Evolutionary conservation across 768 basidiomycete genomes (phyloP), one percentile per base, ranked within the genome.

Genomic region (Leucosporidium creatinivorum): DNA sequence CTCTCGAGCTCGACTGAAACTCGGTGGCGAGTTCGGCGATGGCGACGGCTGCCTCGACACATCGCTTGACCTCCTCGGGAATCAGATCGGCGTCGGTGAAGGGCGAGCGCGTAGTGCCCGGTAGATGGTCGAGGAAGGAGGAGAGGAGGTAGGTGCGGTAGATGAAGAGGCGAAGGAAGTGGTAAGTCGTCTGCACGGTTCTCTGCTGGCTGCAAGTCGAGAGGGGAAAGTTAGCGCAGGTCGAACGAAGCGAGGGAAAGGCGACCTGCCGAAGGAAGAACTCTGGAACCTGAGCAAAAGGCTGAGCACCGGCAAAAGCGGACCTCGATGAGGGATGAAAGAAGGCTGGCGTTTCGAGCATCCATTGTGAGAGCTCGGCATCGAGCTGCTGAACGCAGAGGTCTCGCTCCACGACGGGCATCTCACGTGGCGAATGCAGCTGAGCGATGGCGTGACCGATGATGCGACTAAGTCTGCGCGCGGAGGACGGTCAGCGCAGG

Each of bases 111-210:
- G 23, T 51, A 8, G 55, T 31, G 1, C 55, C 55, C 4, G 55
- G 55, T 8, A 56, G 55, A 21, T 31, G 55, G 55, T 56, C 55
- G 26, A 56, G 55, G 55, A 56, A 56, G 26, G 55, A 56, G 18
- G 55, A 56, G 12, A 56, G 30, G 55, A 56, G 55, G 55, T 56
- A 56, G 28, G 25, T 30, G 23, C 55, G 55, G 55, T 56, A 56
- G n/a, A 30, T 56, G 30, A 56, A 56, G 18, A 56, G 55, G 28
- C 55, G 55, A 13, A 56, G 55, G 55, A 56, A 56, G 55, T 56
- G 55, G 28, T 26, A 56, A 9, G 55, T 28, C 19, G 25, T 19
- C n/a, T 56, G 55, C n/a, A 56, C 55, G 6, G 28, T 28, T 12
- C 55, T 28, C 28, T 56, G 55, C 18, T 56, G 55, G 8, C 55